These are phyloP conservation scores for Diaporthe ilicicola DNA, from an alignment of 2,329 filamentous ascomycete genomes.

Conservation along the genomic window DNA sequence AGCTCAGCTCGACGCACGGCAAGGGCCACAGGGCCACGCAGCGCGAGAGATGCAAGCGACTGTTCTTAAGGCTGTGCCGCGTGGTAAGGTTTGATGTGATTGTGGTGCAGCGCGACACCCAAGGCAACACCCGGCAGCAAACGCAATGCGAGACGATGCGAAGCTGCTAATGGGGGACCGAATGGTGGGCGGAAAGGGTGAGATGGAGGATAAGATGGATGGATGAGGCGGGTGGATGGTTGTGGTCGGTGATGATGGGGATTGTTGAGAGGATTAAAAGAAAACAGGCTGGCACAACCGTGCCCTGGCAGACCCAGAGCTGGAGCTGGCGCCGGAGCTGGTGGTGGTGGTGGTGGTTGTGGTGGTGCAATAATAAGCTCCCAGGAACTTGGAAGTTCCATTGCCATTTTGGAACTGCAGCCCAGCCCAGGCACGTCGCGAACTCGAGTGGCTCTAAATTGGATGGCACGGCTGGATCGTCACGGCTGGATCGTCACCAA, in stretches of 20 bases:
- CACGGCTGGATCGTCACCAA: constrained; percentile 27
- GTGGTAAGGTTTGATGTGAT: background rate
- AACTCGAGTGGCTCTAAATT: constrained; percentile 23
- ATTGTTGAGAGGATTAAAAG: background rate
- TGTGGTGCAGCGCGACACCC: background rate
- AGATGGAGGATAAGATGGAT: background rate
- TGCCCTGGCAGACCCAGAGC: constrained; percentile 7
- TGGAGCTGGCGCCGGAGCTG: background rate
- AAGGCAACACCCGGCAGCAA: background rate
- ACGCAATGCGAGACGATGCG: background rate
- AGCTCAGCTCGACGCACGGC: constrained; percentile 17
- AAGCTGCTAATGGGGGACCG: background rate
- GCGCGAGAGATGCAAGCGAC: constrained; percentile 9
- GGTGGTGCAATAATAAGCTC: no score
- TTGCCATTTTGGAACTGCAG: constrained; percentile 21
- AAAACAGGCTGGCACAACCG: constrained; percentile 7
- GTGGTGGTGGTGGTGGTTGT: constrained; percentile 34
- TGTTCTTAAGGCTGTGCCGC: background rate
- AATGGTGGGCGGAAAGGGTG: background rate
- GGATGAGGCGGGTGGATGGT: background rate
- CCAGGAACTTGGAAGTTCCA: constrained; percentile 25
- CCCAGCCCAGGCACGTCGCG: constrained; percentile 21
- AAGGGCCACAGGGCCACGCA: constrained; percentile 7
- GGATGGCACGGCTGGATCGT: constrained; percentile 29
- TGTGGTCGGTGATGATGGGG: background rate